phyloP scores from a whole-genome alignment of 441 rosid species.

The Euphorbia corollata region DNA sequence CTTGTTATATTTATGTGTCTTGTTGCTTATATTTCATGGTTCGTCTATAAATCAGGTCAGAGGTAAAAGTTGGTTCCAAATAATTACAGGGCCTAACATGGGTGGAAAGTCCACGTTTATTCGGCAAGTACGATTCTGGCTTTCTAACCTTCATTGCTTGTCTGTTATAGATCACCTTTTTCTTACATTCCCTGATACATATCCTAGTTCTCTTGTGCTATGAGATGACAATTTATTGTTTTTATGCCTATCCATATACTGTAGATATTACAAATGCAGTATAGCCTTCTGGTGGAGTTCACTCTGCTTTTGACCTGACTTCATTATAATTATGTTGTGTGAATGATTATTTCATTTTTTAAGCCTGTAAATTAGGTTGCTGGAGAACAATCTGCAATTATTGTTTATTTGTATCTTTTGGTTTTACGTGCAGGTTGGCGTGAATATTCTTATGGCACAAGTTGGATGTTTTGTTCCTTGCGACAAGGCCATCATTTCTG shows the following conservation, averaged over 20 bases:
- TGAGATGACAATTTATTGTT: background rate
- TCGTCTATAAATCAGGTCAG: slow-evolving; percentile 49
- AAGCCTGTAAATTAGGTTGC: background rate
- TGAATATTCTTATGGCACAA: slow-evolving; percentile 95
- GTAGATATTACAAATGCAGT: background rate
- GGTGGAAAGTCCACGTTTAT: slow-evolving; percentile 98
- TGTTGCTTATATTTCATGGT: slow-evolving; percentile 20
- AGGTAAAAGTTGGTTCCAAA: slow-evolving; percentile 94
- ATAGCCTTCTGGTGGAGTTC: background rate
- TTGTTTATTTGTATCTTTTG: slow-evolving; percentile 13
- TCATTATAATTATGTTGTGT: background rate
- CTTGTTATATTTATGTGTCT: slow-evolving; percentile 22
- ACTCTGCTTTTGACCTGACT: background rate
- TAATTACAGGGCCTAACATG: slow-evolving; percentile 98
- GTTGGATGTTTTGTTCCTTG: slow-evolving; percentile 97
- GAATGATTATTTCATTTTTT: background rate
- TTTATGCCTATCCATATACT: slow-evolving; percentile 9
- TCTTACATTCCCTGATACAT: slow-evolving; percentile 6
- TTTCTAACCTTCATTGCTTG: slow-evolving; percentile 12
- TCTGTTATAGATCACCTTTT: background rate
- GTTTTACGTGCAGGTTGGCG: slow-evolving; percentile 62
- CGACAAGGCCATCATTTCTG: slow-evolving; percentile 76
- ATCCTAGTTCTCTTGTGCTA: slow-evolving; percentile 5
- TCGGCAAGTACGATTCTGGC: slow-evolving; percentile 59
- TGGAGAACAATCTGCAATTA: background rate